Percentiles rank a stretch among this genome's conserved stretches.
Conservation (phyloP, 768 basidiomycete species). For the Podaxis carcinomalis region DNA sequence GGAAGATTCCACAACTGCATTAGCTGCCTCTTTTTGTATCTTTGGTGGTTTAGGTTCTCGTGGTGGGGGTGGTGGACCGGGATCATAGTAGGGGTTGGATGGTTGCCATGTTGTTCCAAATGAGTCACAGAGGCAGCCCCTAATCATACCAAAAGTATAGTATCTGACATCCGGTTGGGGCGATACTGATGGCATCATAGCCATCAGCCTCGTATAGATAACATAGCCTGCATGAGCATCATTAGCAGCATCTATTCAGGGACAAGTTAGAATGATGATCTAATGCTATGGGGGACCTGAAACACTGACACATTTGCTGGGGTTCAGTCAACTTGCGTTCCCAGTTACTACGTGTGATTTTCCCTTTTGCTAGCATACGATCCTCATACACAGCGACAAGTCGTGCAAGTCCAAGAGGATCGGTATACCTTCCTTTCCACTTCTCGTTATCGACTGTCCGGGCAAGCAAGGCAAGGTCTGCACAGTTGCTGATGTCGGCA, state of each 20-base stretch:
- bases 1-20: background rate
- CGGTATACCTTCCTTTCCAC: slow-evolving; percentile 71
- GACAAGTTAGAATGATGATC: slow-evolving; percentile 6
- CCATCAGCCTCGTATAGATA: slow-evolving; percentile 43
- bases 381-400: slow-evolving; percentile 60
- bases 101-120: slow-evolving; percentile 47
- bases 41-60: slow-evolving; percentile 19
- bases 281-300: slow-evolving; percentile 3
- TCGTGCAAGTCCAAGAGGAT: slow-evolving; percentile 57
- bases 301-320: slow-evolving; percentile 59
- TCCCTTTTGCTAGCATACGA: slow-evolving; percentile 52
- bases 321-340: slow-evolving; percentile 37
- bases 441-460: slow-evolving; percentile 62
- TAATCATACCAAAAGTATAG: slow-evolving; percentile 54
- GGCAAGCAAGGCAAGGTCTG: slow-evolving; percentile 69
- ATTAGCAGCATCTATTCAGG: slow-evolving; percentile 57
- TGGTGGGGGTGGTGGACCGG: slow-evolving; percentile 61
- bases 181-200: slow-evolving; percentile 34
- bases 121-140: slow-evolving; percentile 42
- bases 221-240: slow-evolving; percentile 65
- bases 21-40: background rate
- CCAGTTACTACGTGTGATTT: slow-evolving; percentile 67
- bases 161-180: slow-evolving; percentile 35
- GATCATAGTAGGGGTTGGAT: slow-evolving; percentile 66
- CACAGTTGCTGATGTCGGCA: slow-evolving; percentile 44